phyloP scores from a whole-genome alignment of 1,284 basidiomycete genomes.

The Tilletia caries region DNA sequence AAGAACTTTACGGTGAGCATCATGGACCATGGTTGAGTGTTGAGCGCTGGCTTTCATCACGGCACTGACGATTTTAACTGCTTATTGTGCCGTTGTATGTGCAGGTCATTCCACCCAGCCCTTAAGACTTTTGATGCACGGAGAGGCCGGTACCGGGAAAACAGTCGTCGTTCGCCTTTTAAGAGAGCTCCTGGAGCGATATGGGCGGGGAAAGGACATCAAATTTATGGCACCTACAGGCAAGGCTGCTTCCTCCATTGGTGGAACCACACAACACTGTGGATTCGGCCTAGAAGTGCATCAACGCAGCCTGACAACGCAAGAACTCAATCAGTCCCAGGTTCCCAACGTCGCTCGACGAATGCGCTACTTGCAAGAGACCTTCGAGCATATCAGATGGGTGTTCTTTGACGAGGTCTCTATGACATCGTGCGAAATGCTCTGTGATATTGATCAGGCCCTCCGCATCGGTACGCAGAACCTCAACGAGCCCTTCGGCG shows the following conservation, averaged over 20 bases:
- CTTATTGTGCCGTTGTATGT: too few relatives aligned
- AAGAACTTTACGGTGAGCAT: neutral
- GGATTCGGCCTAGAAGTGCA: neutral
- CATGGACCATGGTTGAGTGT: too few relatives aligned
- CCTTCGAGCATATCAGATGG: neutral
- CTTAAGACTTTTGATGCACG: neutral
- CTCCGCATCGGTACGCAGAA: neutral
- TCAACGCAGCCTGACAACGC: neutral
- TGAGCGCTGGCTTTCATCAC: too few relatives aligned
- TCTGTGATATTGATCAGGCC: neutral
- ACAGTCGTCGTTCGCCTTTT: neutral
- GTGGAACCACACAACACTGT: neutral
- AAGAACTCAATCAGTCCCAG: neutral
- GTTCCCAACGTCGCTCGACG: neutral
- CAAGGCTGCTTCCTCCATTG: neutral
- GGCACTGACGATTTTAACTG: too few relatives aligned
- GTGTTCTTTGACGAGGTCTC: too few relatives aligned
- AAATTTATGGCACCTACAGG: neutral
- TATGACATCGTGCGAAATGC: neutral
- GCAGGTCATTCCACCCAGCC: too few relatives aligned
- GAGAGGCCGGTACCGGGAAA: neutral
- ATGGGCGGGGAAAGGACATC: neutral
- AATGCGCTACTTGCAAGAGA: neutral
- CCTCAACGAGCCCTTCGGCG: neutral
- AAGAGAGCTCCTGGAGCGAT: neutral